A percentile compares a stretch with the other conserved stretches of the same genome.
These are phyloP conservation scores for Panellus pusillus DNA, from an alignment of 768 basidiomycete genomes.

Conservation along the genomic window DNA sequence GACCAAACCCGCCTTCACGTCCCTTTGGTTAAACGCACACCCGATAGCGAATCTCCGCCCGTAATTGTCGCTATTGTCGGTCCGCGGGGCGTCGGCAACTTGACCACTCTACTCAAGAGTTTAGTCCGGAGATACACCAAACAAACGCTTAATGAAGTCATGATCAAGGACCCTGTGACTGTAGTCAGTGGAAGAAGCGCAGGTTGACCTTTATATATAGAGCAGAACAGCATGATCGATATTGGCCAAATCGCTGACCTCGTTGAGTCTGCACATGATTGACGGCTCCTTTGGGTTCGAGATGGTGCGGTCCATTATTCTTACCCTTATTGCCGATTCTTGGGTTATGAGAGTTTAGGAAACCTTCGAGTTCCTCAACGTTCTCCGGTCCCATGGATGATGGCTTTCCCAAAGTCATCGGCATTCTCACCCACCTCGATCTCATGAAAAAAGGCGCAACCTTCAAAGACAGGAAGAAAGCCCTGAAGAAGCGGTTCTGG, in stretches of 20 bases:
- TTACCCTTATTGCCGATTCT: background rate
- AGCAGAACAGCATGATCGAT: conserved; percentile 98
- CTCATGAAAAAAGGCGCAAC: conserved; percentile 90
- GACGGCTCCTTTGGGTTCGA: conserved; percentile 98
- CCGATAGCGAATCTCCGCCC: conserved; percentile 88
- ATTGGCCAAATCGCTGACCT: conserved; percentile 95
- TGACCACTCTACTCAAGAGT: conserved; percentile 87
- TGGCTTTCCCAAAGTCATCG: conserved; percentile 98
- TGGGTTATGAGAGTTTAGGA: conserved; percentile 48
- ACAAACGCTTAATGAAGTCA: conserved; percentile 85
- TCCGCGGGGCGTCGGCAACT: conserved; percentile 97
- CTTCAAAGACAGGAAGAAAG: conserved; percentile 87
- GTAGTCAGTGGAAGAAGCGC: conserved; percentile 89
- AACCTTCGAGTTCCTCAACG: conserved; percentile 97
- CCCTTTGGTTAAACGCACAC: conserved; percentile 92
- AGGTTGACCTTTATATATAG: conserved; percentile 96
- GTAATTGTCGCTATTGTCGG: conserved; percentile 94
- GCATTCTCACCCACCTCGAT: conserved; percentile 93
- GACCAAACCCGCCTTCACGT: conserved; percentile 96
- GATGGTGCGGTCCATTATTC: conserved; percentile 63
- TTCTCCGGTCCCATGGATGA: conserved; percentile 96
- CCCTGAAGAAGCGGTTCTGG: conserved; percentile 98
- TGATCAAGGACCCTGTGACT: conserved; percentile 92
- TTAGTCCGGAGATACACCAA: conserved; percentile 92
- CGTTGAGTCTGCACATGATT: conserved; percentile 93